Base-by-base conservation (phyloP, 2,329 filamentous ascomycete species). In the Arachnomyces sp. region DNA sequence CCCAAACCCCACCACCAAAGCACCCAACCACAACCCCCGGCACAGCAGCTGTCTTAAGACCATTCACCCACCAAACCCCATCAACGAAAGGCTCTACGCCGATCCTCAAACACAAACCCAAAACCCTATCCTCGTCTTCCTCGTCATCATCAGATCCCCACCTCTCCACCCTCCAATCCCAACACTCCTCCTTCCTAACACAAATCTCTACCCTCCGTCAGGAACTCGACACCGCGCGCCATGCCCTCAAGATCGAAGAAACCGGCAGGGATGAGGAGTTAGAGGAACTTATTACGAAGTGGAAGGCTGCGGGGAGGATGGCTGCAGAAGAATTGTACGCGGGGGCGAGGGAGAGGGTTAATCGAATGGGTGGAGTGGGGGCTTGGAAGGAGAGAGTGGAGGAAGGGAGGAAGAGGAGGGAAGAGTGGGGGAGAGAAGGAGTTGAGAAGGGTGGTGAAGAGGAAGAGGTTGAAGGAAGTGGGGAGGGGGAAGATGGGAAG, bases 261-360 rank as follows among this genome's bases (percentile, higher is more conserved):
- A 61, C 59, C 3, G 50, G 48, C 31, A 60, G 61, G 40, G 75
- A 80, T 54, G 66, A 62, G 1, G 77, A 84, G 42, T 63, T 86
- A 16, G 61, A 72, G 31, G 60, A 55, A 0, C 52, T 85, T 48
- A 72, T 77, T 31, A 56, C 55, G 3, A 81, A 74, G 55, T 87
- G 83, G 83, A 74, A 68, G 34, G 59, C 54, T 0, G 75, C 77
- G 13, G 76, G 74, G 44, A 71, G 80, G 46, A 63, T 70, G 36
- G 81, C 79, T 5, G 82, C 82, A 1, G 82, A 86, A 49, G 79
- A 84, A 52, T 62, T 85, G 8, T 86, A 82, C 56, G 68, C 63
- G 16, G 62, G 67, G 14, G 77, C 81, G 15, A 71, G 72, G 46
- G 77, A 80, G 55, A 63, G 77, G 39, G 69, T 84, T 28, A 68